Evolutionary conservation across 129 eudicot species (phyloP).

Genomic region (Pseudognaphalium luteoalbum): DNA sequence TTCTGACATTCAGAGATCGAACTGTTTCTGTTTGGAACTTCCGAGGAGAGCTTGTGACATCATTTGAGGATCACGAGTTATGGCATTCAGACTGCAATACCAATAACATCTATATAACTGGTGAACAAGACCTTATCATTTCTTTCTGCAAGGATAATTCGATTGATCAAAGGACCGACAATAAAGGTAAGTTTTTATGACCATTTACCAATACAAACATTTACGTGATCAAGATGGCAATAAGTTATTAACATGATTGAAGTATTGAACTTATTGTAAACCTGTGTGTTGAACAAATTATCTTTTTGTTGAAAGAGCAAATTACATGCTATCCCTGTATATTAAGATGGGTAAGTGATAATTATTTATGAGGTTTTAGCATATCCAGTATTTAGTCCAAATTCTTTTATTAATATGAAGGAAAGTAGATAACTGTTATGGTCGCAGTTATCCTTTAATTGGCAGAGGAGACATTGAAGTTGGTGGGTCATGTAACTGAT

Average conservation of each 20-base stretch:
- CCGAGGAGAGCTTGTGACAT: conserved; percentile 54
- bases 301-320: background rate
- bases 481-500: too few relatives aligned
- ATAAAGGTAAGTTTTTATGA: conserved; percentile 32
- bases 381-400: background rate
- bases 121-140: conserved; percentile 55
- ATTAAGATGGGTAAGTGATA: background rate
- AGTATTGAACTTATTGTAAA: background rate
- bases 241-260: background rate
- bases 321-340: background rate
- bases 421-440: too few relatives aligned
- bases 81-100: conserved; percentile 60
- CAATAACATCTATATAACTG: conserved; percentile 51
- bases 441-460: too few relatives aligned
- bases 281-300: too few relatives aligned
- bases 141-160: conserved; percentile 47
- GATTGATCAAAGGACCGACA: conserved; percentile 36
- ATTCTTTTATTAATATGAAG: too few relatives aligned
- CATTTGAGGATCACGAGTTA: conserved; percentile 51
- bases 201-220: background rate
- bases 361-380: background rate
- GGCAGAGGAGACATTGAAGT: background rate
- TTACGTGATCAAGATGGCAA: background rate
- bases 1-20: conserved; percentile 51
- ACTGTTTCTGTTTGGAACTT: conserved; percentile 60